Conservation (phyloP, 1,284 basidiomycete genomes). For the Cyathus olla region DNA sequence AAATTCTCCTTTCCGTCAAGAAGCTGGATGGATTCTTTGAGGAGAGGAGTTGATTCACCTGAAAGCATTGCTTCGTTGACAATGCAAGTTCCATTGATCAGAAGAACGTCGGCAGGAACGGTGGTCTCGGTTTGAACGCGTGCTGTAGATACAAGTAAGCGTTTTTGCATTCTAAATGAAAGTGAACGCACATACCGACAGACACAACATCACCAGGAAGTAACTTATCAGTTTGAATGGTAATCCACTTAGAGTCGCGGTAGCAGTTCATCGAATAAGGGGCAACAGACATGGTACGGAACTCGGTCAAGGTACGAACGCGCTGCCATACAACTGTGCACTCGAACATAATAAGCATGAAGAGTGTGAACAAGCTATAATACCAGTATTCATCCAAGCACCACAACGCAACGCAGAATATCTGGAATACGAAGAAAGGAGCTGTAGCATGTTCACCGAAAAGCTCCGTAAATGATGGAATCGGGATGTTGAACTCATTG, state of each 20-base stretch:
- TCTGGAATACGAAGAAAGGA: slow-evolving; percentile 96
- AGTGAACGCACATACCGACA: slow-evolving; percentile 63
- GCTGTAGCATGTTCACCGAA: slow-evolving; percentile 92
- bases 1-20: slow-evolving; percentile 81
- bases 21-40: slow-evolving; percentile 93
- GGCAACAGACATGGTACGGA: slow-evolving; percentile 93
- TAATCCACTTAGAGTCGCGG: slow-evolving; percentile 85
- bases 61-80: slow-evolving; percentile 99
- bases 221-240: slow-evolving; percentile 85
- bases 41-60: slow-evolving; percentile 93
- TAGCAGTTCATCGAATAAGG: slow-evolving; percentile 89
- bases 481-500: slow-evolving; percentile 96
- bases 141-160: slow-evolving; percentile 46
- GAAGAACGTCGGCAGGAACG: slow-evolving; percentile 91
- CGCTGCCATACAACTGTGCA: slow-evolving; percentile 99
- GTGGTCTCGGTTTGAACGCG: slow-evolving; percentile 87
- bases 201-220: slow-evolving; percentile 93
- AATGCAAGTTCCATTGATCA: slow-evolving; percentile 90
- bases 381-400: slow-evolving; percentile 99
- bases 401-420: slow-evolving; percentile 97
- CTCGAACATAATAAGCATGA: slow-evolving; percentile 97
- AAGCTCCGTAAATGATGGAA: slow-evolving; percentile 90
- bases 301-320: slow-evolving; percentile 90
- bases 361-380: slow-evolving; percentile 95
- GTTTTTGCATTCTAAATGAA: too few species aligned